Base-by-base conservation (phyloP, 768 basidiomycete genomes). In the Naganishia friedmannii region DNA sequence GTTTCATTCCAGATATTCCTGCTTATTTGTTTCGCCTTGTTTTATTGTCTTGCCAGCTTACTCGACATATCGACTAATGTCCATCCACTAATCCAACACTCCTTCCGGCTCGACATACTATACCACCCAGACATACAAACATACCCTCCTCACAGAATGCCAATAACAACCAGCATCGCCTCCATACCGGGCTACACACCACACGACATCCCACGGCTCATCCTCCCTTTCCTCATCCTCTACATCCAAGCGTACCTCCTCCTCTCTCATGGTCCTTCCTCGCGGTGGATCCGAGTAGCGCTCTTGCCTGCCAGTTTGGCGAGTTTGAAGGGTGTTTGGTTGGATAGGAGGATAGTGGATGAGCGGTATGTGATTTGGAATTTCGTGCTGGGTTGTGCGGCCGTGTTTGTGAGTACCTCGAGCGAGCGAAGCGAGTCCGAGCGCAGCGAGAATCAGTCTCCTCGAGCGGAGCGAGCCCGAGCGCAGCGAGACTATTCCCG, bases 301-400 rank as follows among this genome's bases (percentile, higher is more conserved):
- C 21, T 71, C 31, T 31, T 66, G 21, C 70, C 70, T 12, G 54
- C 46, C 26, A 66, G 65, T 26, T 21, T 71, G 17, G 45, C 39
- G 65, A 45, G 56, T 7, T 48, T 68, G 26, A 32, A 29, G 21
- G 53, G 48, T 19, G 66, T 66, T 0, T 71, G 70, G 70, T 29
- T 71, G 1, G 42, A 46, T 10, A 57, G 60, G 48, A 29, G 70
- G 21, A 28, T 67, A 7, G 42, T 34, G 23, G 70, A 53, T 29
- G 42, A 67, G 53, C 53, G 51, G 26, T 37, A 39, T 12, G 63
- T 51, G 48, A 65, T 70, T 28, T 72, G 48, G 51, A 72, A 72
- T 34, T 72, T 72, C 53, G 65, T 68, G 26, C 51, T 53, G 7
- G 71, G 71, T 28, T 72, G 71, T 48, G 54, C 71, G 0, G 71